phyloP scores from a whole-genome alignment of 345 rosid genomes.

The Lenwebbia sp. region DNA sequence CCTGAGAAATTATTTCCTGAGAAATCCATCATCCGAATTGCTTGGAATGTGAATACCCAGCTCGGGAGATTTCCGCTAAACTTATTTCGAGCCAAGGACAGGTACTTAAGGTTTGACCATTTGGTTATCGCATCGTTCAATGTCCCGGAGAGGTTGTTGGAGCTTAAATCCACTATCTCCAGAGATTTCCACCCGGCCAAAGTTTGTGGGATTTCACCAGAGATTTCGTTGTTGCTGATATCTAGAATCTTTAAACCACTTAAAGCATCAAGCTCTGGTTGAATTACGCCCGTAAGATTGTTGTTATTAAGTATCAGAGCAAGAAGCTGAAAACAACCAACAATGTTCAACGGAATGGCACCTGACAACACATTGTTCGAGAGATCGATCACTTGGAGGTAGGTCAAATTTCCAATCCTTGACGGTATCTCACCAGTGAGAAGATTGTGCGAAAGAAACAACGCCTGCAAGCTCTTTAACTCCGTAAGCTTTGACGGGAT shows the following conservation, averaged over 20 bases:
- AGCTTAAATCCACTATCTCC: conserved; percentile 81
- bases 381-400: conserved; percentile 82
- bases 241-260: conserved; percentile 75
- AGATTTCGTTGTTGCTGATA: conserved; percentile 62
- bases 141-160: conserved; percentile 71
- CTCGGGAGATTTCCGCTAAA: conserved; percentile 64
- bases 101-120: conserved; percentile 72
- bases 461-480: conserved; percentile 66
- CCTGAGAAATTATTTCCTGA: conserved; percentile 76
- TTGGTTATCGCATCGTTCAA: conserved; percentile 79
- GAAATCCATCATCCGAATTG: conserved; percentile 65
- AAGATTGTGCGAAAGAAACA: conserved; percentile 79
- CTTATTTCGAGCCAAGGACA: conserved; percentile 68
- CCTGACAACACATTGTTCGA: conserved; percentile 69
- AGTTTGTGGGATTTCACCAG: conserved; percentile 88
- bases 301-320: conserved; percentile 62
- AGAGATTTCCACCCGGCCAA: conserved; percentile 77
- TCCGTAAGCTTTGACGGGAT: conserved; percentile 70
- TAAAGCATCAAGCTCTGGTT: conserved; percentile 86
- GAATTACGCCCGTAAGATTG: conserved; percentile 75
- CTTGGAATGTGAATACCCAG: conserved; percentile 69
- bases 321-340: conserved; percentile 84
- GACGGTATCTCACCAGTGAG: conserved; percentile 71
- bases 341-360: conserved; percentile 69
- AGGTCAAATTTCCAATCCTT: conserved; percentile 76